phyloP scores from a whole-genome alignment of 2,329 filamentous ascomycete species.

The Macrophomina phaseolina region DNA sequence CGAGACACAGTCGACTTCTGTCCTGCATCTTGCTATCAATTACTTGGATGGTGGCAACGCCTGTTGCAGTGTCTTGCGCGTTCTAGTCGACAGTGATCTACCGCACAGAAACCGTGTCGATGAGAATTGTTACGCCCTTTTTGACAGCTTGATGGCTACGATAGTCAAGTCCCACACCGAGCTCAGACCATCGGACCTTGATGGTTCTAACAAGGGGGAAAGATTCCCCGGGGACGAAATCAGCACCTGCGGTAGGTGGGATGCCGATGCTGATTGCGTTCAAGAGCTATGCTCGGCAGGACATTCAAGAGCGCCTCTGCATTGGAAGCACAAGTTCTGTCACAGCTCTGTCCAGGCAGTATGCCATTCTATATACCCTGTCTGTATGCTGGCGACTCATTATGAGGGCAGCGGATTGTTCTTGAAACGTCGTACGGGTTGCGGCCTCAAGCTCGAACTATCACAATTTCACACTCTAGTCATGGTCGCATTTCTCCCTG shows the following conservation, averaged over 20 bases:
- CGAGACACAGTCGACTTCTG: too few species aligned
- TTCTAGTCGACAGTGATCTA: not conserved
- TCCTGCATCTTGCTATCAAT: not conserved
- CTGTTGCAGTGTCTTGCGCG: not conserved
- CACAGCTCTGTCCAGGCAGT: conserved; percentile 50
- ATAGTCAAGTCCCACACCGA: conserved; percentile 47
- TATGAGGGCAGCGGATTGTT: not conserved
- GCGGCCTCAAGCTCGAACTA: not conserved
- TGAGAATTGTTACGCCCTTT: conserved; percentile 45
- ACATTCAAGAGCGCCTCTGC: conserved; percentile 37
- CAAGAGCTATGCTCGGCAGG: conserved; percentile 39
- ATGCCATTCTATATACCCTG: conserved; percentile 41
- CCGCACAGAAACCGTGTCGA: conserved; percentile 29
- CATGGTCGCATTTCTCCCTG: not conserved
- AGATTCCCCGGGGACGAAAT: conserved; percentile 48
- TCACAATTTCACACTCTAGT: not conserved
- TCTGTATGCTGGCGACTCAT: not conserved
- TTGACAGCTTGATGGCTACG: conserved; percentile 47
- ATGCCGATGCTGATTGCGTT: conserved; percentile 46
- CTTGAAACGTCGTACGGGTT: not conserved
- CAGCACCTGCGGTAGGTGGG: conserved; percentile 52
- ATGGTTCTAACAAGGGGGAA: conserved; percentile 32
- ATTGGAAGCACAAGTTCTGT: conserved; percentile 55
- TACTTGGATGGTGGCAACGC: not conserved
- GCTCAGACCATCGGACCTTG: conserved; percentile 35